Conservation (phyloP, 352 stramenopile genomes). For the Lagenidium giganteum region DNA sequence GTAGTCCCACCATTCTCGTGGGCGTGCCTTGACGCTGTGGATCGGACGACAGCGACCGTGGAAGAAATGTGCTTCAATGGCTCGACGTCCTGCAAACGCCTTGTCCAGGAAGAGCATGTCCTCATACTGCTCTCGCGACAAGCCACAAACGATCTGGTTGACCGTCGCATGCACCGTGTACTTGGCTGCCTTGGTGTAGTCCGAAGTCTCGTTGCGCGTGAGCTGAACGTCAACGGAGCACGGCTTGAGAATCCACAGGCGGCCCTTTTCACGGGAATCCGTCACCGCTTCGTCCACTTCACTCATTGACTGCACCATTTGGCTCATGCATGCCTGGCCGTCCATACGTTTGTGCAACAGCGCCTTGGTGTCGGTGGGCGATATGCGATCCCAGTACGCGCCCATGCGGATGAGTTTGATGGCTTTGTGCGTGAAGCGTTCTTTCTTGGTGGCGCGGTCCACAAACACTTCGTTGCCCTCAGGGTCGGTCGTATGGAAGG, state of each 20-base stretch:
- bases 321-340: constrained; percentile 34
- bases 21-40: constrained; percentile 26
- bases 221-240: constrained; percentile 52
- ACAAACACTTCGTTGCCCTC: constrained; percentile 64
- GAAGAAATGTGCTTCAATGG: constrained; percentile 69
- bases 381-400: constrained; percentile 69
- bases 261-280: background rate
- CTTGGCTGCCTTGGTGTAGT: constrained; percentile 64
- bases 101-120: constrained; percentile 71
- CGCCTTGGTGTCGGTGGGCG: constrained; percentile 3
- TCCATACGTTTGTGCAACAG: constrained; percentile 33
- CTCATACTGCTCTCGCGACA: constrained; percentile 79
- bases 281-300: constrained; percentile 5
- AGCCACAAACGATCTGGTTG: constrained; percentile 31
- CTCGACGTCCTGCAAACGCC: constrained; percentile 50
- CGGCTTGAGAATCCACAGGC: constrained; percentile 47
- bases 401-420: constrained; percentile 38
- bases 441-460: constrained; percentile 33
- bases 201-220: constrained; percentile 75
- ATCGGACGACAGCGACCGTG: constrained; percentile 49
- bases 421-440: constrained; percentile 58
- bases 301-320: constrained; percentile 38
- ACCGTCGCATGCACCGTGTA: constrained; percentile 57
- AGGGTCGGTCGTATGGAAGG: constrained; percentile 68
- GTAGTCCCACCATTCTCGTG: constrained; percentile 80